These are phyloP conservation scores for Ophiocordyceps camponoti-floridani DNA, from an alignment of 2,329 filamentous ascomycete genomes.

Conservation along the genomic window DNA sequence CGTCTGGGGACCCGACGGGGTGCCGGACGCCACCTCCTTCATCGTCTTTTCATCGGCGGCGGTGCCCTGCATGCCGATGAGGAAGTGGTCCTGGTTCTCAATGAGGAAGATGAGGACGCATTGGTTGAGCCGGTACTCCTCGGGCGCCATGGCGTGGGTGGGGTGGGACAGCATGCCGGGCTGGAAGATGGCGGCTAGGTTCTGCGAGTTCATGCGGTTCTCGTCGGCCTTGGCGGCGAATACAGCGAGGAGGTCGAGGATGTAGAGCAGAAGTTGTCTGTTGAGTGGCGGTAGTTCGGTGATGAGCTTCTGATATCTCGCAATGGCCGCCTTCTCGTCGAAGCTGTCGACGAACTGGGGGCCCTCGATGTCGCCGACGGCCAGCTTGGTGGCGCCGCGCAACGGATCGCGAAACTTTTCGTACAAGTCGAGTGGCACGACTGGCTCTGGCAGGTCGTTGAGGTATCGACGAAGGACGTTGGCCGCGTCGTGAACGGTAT, in stretches of 20 bases:
- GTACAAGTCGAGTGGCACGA: conserved; percentile 87
- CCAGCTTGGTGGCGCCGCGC: conserved; percentile 50
- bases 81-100: conserved; percentile 94
- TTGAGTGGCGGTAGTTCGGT: conserved; percentile 86
- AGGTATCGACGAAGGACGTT: conserved; percentile 92
- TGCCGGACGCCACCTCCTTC: conserved; percentile 50
- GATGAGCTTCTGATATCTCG: conserved; percentile 74
- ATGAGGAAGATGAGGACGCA: conserved; percentile 96
- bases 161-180: conserved; percentile 92
- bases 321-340: conserved; percentile 53
- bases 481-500: conserved; percentile 94
- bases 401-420: conserved; percentile 79
- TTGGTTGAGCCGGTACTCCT: conserved; percentile 88
- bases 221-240: conserved; percentile 94
- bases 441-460: conserved; percentile 89
- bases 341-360: conserved; percentile 50
- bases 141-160: conserved; percentile 82
- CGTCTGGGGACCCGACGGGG: conserved; percentile 27
- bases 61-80: conserved; percentile 97
- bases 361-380: conserved; percentile 49
- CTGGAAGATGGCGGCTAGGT: conserved; percentile 92
- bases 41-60: conserved; percentile 73
- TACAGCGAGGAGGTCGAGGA: conserved; percentile 85
- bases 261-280: conserved; percentile 83
- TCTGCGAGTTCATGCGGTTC: conserved; percentile 92